Percentiles rank a stretch among this genome's conserved stretches.
phyloP scores from a whole-genome alignment of 2,329 filamentous ascomycete genomes.

The Plectosphaerella sp. region DNA sequence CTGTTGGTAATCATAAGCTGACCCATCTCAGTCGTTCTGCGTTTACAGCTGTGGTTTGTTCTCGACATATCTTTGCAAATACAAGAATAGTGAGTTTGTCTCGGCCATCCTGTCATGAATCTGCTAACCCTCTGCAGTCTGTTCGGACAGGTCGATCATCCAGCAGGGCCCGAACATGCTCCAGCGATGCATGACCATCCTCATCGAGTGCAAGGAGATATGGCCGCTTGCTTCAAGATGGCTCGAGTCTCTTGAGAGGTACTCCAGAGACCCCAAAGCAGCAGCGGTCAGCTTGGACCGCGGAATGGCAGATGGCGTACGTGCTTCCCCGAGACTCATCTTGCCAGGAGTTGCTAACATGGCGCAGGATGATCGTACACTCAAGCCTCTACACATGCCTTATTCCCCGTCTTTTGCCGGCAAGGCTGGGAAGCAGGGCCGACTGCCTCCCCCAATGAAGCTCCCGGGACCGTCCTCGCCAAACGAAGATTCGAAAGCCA shows the following conservation, averaged over 20 bases:
- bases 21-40: constrained; percentile 36
- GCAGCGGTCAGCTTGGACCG: constrained; percentile 33
- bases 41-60: constrained; percentile 52
- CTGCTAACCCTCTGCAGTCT: constrained; percentile 27
- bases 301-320: constrained; percentile 44
- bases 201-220: constrained; percentile 42
- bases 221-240: constrained; percentile 51
- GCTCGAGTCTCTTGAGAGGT: constrained; percentile 44
- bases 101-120: background rate
- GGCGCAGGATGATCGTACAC: constrained; percentile 22
- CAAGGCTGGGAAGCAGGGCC: background rate
- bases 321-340: background rate
- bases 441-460: background rate
- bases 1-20: background rate
- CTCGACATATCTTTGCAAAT: constrained; percentile 47
- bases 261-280: constrained; percentile 37
- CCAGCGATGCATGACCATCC: constrained; percentile 36
- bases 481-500: constrained; percentile 14
- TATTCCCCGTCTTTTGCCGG: background rate
- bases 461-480: background rate
- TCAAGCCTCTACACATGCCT: constrained; percentile 13
- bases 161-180: constrained; percentile 41
- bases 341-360: background rate
- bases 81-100: constrained; percentile 37
- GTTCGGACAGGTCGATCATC: constrained; percentile 32